These are phyloP conservation scores for Chenopodium album DNA, from an alignment of 148 eudicot genomes.

Conservation along the genomic window DNA sequence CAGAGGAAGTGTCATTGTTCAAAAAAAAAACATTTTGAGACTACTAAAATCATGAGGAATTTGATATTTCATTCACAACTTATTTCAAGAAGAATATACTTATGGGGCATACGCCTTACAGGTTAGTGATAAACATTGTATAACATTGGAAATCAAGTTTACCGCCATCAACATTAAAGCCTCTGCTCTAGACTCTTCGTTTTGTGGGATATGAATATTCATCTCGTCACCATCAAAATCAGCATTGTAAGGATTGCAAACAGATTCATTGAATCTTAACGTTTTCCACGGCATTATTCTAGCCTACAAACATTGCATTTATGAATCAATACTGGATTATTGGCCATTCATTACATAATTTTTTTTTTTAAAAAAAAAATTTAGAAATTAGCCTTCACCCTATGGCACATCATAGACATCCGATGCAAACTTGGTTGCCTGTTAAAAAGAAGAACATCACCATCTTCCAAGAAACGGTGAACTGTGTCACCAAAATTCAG, in stretches of 20 bases:
- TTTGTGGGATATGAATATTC: conserved; percentile 96
- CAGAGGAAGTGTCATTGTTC: too few relatives aligned
- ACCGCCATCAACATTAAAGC: conserved; percentile 95
- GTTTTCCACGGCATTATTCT: conserved; percentile 97
- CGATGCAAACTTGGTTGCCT: conserved; percentile 96
- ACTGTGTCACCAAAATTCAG: conserved; percentile 70
- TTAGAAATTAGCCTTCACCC: conserved; percentile 41
- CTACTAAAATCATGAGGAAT: background rate
- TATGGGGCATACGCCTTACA: background rate
- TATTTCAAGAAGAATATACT: background rate
- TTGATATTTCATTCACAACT: background rate
- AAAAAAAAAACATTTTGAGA: too few relatives aligned
- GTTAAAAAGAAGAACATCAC: conserved; percentile 82
- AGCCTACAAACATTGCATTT: conserved; percentile 48
- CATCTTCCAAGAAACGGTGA: conserved; percentile 85
- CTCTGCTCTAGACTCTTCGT: conserved; percentile 92
- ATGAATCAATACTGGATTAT: conserved; percentile 15
- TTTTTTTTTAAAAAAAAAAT: background rate
- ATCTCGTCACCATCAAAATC: conserved; percentile 99
- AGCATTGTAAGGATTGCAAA: conserved; percentile 95
- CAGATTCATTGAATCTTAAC: conserved; percentile 92
- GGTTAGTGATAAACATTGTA: background rate
- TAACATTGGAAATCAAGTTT: conserved; percentile 14
- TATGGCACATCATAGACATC: conserved; percentile 95
- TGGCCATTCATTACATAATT: background rate